Evolutionary conservation across 2,329 filamentous ascomycete species (phyloP), one percentile per base, ranked within the genome.

Genomic region (Sporothrix protearum): DNA sequence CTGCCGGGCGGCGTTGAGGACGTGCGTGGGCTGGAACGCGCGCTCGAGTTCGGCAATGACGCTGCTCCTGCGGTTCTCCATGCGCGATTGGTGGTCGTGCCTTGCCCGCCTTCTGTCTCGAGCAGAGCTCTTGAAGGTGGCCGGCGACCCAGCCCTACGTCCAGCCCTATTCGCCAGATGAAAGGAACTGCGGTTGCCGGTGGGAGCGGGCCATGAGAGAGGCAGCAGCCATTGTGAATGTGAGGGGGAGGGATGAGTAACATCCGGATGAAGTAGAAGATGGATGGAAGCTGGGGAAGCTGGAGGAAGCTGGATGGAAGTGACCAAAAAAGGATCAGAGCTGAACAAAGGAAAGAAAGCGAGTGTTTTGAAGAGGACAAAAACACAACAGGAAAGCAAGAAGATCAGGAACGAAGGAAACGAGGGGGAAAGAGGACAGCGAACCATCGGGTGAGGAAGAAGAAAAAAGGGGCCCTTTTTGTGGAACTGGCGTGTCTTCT

Each of bases 151-250:
- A 89, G 76, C 88, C 88, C 75, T 85, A n/a, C 82, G 75, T 84
- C 87, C n/a, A n/a, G n/a, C n/a, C n/a, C n/a, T n/a, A n/a, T n/a
- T 71, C 89, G 88, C 88, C 88, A 91, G 77, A 91, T 88, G 75
- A 91, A n/a, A n/a, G 84, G 79, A 86, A 90, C n/a, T n/a, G 75
- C 83, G 82, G 76, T 81, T 79, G 59, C 76, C 71, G 59, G 59
- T 64, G 36, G 59, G 59, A 64, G 59, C 59, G 36, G 59, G 22
- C 12, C n/a, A n/a, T n/a, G n/a, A 64, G 59, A 61, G 78, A 45
- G 36, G 78, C 76, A 68, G 73, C 72, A 68, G 73, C 72, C 75
- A 75, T 75, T 45, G 25, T 75, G 71, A 30, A 19, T 25, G 33
- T 33, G 5, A 2, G 49, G 47, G 39, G 16, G 36, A 28, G 36